These are phyloP conservation scores for Fusarium nygamai DNA, from an alignment of 2,329 filamentous ascomycete species.

Conservation along the genomic window DNA sequence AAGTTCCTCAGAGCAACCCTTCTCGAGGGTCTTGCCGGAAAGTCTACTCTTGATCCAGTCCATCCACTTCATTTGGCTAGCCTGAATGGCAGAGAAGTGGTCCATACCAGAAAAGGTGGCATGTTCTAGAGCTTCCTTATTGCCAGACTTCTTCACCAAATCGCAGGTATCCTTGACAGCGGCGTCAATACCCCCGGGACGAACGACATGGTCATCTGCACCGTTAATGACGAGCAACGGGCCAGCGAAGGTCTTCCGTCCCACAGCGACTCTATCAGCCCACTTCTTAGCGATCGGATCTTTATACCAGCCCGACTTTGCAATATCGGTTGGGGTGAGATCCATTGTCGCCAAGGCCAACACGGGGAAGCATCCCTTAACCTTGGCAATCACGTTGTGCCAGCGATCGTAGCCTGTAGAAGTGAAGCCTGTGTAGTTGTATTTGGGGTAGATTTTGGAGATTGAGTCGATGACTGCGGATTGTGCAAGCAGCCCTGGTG, in stretches of 20 bases:
- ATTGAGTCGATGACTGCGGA: constrained; percentile 12
- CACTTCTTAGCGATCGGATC: neutral
- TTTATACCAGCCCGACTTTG: neutral
- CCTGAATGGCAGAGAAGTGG: constrained; percentile 27
- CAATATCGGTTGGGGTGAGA: neutral
- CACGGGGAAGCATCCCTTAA: constrained; percentile 20
- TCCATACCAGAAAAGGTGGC: constrained; percentile 5
- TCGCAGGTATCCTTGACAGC: constrained; percentile 1
- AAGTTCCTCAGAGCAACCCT: neutral
- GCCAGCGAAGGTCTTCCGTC: neutral
- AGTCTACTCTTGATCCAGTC: constrained; percentile 28
- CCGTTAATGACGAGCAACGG: neutral
- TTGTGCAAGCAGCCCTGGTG: constrained; percentile 3
- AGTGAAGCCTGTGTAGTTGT: constrained; percentile 23
- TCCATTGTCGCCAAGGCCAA: neutral
- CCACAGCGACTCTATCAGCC: constrained; percentile 1
- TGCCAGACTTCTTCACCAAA: neutral
- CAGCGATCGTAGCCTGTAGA: constrained; percentile 20
- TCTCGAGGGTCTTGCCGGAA: neutral
- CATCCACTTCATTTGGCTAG: constrained; percentile 25
- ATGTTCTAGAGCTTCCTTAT: neutral
- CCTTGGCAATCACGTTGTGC: constrained; percentile 20
- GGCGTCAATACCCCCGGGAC: constrained; percentile 1
- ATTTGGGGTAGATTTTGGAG: constrained; percentile 17
- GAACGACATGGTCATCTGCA: constrained; percentile 5